phyloP scores from a whole-genome alignment of 2,329 filamentous ascomycete species.

The Trichoderma guizhouense region DNA sequence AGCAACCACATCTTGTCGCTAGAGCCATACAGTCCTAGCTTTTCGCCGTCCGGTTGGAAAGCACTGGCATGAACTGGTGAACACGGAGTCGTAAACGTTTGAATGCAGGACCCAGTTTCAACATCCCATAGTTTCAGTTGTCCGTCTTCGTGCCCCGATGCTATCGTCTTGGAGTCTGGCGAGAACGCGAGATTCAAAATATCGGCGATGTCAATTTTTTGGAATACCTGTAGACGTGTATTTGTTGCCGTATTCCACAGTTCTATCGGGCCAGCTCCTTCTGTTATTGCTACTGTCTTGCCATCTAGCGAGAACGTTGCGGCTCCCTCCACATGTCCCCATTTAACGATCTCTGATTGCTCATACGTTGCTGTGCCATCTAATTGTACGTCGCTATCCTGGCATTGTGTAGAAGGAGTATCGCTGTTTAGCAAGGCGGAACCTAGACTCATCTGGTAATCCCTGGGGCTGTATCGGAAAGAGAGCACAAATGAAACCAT shows the following conservation, averaged over 20 bases:
- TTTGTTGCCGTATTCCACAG: not conserved
- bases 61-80: too few relatives aligned
- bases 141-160: not conserved
- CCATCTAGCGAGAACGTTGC: not conserved
- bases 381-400: too few relatives aligned
- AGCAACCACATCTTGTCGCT: too few relatives aligned
- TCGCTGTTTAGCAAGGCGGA: too few relatives aligned
- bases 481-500: too few relatives aligned
- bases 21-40: too few relatives aligned
- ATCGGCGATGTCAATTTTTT: not conserved
- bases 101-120: not conserved
- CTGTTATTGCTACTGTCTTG: not conserved
- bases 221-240: not conserved
- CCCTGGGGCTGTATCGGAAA: too few relatives aligned
- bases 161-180: not conserved
- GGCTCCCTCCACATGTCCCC: too few relatives aligned
- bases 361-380: too few relatives aligned
- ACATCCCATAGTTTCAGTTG: not conserved
- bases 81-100: not conserved
- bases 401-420: too few relatives aligned
- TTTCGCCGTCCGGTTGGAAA: not conserved
- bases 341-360: too few relatives aligned
- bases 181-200: not conserved
- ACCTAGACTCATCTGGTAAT: too few relatives aligned
- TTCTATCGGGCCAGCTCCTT: not conserved